phyloP scores from a whole-genome alignment of 2,329 filamentous ascomycete genomes.

The Colletotrichum sp. region DNA sequence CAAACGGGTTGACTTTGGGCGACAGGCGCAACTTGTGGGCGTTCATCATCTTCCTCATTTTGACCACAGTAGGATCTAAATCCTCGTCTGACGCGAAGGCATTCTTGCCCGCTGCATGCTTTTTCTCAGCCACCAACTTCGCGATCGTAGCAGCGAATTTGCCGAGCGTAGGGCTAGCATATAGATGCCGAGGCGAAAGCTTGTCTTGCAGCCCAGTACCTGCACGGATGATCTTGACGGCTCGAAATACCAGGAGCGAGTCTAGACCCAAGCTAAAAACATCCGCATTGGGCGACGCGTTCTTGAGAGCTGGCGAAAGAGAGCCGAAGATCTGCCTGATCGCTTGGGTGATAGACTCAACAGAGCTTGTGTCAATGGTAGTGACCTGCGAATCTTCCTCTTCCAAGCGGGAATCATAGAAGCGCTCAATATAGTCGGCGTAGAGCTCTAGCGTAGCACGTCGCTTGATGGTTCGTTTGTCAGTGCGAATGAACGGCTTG shows the following conservation, averaged over 20 bases:
- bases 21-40: neutral
- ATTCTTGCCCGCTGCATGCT: neutral
- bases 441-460: neutral
- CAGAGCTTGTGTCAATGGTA: rapidly evolving
- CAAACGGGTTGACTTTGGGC: neutral
- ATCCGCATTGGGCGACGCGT: neutral
- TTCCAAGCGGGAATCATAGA: neutral
- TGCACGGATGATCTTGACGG: neutral
- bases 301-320: neutral
- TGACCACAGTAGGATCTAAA: neutral
- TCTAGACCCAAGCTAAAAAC: neutral
- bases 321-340: neutral
- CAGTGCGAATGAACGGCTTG: neutral
- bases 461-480: neutral
- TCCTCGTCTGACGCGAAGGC: neutral
- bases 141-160: neutral
- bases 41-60: neutral
- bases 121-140: neutral
- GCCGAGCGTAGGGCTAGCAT: neutral
- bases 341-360: neutral
- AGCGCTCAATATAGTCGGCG: neutral
- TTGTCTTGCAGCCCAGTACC: neutral
- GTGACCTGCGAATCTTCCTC: neutral
- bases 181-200: neutral
- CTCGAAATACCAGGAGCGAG: neutral